Base-by-base conservation (phyloP, 2,329 filamentous ascomycete genomes). In the Endocalyx cinctus region DNA sequence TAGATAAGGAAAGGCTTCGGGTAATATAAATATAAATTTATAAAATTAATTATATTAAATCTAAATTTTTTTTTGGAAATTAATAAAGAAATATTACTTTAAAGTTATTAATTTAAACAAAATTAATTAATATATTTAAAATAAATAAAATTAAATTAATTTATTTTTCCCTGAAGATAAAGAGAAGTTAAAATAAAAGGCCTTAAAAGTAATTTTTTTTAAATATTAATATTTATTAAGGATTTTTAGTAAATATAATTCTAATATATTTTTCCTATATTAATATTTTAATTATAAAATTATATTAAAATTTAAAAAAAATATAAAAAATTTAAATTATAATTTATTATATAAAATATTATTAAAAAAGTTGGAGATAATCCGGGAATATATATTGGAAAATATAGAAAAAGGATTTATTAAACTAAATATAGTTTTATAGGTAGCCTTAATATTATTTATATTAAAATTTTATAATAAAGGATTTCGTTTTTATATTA, bases 281-380 rank as follows among this genome's bases (percentile, higher is more conserved):
- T 23, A 23, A 23, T 8, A 8, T 8, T 23, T 8, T 23, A 23
- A 23, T 23, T 23, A 23, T 23, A 23, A 23, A 23, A 23, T 23
- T 23, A 23, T 8, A 8, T 23, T 23, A 8, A 23, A 4, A 32
- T 14, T 10, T 14, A 11, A 2, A 1, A 18, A 12, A 14, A 4
- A n/a, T 27, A 27, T 31, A 15, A 27, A 28, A 10, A 32, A 36
- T 25, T 20, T 36, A 31, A 32, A 31, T 25, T 16, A 4, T 27
- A 25, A 17, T 13, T 35, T 30, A 10, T 27, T 6, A 10, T 28
- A 32, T 32, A 22, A 23, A 5, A 22, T 31, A 27, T 25, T n/a
- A 6, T 5, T 36, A 8, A n/a, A 28, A 16, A 17, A 17, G 4
- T 18, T 33, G 17, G 19, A 33, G 19, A 25, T 33, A 25, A n/a